phyloP scores from a whole-genome alignment of 495 filamentous ascomycete genomes.

The Xylaria curta region DNA sequence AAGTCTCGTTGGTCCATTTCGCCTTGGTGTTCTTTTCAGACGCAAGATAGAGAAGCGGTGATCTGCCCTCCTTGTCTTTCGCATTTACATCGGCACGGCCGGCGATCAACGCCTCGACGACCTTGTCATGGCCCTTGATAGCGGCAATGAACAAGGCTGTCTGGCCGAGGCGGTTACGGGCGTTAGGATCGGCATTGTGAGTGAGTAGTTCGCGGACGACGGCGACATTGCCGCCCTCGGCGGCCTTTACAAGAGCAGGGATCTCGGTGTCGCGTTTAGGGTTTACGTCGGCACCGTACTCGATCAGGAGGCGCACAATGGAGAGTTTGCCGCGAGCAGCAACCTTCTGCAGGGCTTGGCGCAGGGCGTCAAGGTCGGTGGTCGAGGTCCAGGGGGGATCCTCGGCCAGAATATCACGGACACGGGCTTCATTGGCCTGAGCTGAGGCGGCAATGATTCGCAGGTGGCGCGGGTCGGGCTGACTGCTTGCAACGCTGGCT shows the following conservation, averaged over 20 bases:
- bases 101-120: conserved; percentile 56
- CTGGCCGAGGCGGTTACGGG: conserved; percentile 38
- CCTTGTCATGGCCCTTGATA: conserved; percentile 59
- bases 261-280: conserved; percentile 40
- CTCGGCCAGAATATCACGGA: conserved; percentile 42
- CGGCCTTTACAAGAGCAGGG: conserved; percentile 42
- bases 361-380: conserved; percentile 41
- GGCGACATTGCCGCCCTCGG: conserved; percentile 40
- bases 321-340: conserved; percentile 62
- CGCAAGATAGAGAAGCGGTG: conserved; percentile 40
- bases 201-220: conserved; percentile 38
- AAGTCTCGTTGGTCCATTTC: conserved; percentile 40
- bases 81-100: conserved; percentile 59
- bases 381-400: conserved; percentile 38
- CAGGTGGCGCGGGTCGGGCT: conserved; percentile 43
- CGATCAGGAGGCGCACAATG: conserved; percentile 57
- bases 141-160: conserved; percentile 67
- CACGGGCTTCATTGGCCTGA: conserved; percentile 43
- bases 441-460: conserved; percentile 42
- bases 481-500: conserved; percentile 43
- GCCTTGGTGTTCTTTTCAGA: conserved; percentile 41
- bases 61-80: conserved; percentile 41
- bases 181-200: conserved; percentile 39
- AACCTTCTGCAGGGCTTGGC: conserved; percentile 60
- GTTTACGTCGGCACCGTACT: conserved; percentile 61